Base-by-base conservation (phyloP, 345 rosid species). In the Gossypium thurberi region DNA sequence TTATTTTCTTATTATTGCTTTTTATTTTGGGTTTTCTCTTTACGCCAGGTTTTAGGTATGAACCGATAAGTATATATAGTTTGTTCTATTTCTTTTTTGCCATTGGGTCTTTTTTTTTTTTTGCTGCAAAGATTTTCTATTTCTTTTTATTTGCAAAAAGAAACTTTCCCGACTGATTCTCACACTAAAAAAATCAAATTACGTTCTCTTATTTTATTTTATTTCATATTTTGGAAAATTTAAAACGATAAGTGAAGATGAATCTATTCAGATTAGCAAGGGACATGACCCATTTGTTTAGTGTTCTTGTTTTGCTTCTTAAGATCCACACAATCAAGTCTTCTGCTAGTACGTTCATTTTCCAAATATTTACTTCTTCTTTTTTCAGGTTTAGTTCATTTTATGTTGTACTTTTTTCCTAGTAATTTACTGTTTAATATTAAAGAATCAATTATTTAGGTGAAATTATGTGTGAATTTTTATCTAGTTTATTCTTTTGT, bases 261-360 rank as follows among this genome's bases (percentile, higher is more conserved):
- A 90, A 92, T 72, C 81, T 87, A 73, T 92, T 90, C 85, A 86
- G 94, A 79, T 86, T 92, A 80, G 91, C 94, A 1, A 92, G 84
- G 77, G 96, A 90, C 73, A 89, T 89, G 94, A 90, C 94, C 74
- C 98, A 89, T 87, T 84, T 92, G 2, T 82, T 83, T 64, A 90
- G 96, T 85, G 84, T 92, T 74, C 83, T 92, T 14, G 94, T 92
- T 81, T 82, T 90, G 85, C 98, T 92, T 64, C 94, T 92, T 76
- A 89, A 92, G 94, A 92, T 90, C 79, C 94, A 89, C 83, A 90
- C 96, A 75, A 90, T 92, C 79, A 92, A 92, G 81, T 90, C 93
- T 77, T 92, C 94, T 75, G 90, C 94, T 1, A 89, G 97, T 88
- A 70, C 3, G 40, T 66, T 26, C 40, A 13, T 47, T 23, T 66